phyloP scores from a whole-genome alignment of 306 rosid genomes.

The Vicia faba region DNA sequence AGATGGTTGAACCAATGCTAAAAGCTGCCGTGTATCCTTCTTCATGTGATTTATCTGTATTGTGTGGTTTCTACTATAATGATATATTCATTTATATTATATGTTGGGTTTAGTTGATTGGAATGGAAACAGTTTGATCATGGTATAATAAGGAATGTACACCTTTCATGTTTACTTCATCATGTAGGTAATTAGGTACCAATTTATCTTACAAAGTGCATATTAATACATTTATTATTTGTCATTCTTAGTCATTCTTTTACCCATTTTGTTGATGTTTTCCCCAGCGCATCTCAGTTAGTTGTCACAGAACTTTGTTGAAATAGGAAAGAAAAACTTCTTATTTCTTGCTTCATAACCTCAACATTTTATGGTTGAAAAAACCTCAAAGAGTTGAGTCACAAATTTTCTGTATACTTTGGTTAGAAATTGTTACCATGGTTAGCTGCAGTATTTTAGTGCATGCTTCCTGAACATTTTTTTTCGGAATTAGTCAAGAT shows the following conservation, averaged over 20 bases:
- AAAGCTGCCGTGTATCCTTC: conserved; percentile 91
- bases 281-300: too few species aligned
- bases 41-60: neutral
- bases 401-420: conserved; percentile 12
- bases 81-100: conserved; percentile 5
- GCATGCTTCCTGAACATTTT: conserved; percentile 20
- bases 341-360: neutral
- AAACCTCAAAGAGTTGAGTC: neutral
- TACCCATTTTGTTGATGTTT: too few species aligned
- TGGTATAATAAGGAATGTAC: neutral
- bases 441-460: neutral
- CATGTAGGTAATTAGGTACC: neutral
- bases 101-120: conserved; percentile 17
- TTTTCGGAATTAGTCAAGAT: conserved; percentile 3
- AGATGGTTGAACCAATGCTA: conserved; percentile 91
- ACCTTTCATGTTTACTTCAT: conserved; percentile 2
- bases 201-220: conserved; percentile 10
- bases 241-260: neutral
- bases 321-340: neutral
- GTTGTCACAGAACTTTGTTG: too few species aligned
- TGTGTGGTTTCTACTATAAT: conserved; percentile 14
- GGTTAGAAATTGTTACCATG: neutral
- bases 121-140: neutral
- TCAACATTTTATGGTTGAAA: neutral
- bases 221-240: neutral